Base-by-base conservation (phyloP, 441 rosid species). In the Omphalea diandra region DNA sequence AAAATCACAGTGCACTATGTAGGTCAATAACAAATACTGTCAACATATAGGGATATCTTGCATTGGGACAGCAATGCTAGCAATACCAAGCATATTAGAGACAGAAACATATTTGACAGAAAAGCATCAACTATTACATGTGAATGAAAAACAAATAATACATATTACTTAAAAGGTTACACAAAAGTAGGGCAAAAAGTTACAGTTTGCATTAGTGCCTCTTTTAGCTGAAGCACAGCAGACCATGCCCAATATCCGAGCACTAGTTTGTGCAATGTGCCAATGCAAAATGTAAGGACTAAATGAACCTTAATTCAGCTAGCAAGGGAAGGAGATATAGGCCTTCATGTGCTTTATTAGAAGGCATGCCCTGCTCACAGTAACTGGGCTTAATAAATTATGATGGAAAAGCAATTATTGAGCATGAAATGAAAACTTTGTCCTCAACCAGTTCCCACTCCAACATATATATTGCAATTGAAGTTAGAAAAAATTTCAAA, bases 1-100 rank as follows among this genome's bases (percentile, higher is more conserved):
- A 31, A 46, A 65, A 65, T 71, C 53, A 22, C 46, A 50, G 38
- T 50, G 50, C 38, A 59, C 20, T 11, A 27, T 14, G 14, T n/a
- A 36, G 7, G 35, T 40, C 9, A 50, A 41, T 17, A 17, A 70
- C 57, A 32, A 22, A 10, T 36, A 29, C 32, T 58, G 43, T 55
- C n/a, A 56, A 26, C n/a, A 36, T 58, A n/a, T n/a, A n/a, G n/a
- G n/a, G n/a, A n/a, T 15, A 3, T 12, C 44, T 52, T 71, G 40
- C 10, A 71, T 14, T 18, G 2, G 54, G 20, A 32, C 5, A 50
- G 10, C 2, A 60, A 40, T 18, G 43, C 22, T 6, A 54, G 35
- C 50, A 49, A 22, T 46, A 22, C n/a, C 18, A 58, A 46, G 27
- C 31, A 29, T 11, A 29, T 57, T 18, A 29, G 15, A 5, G 58